Evolutionary conservation across 2,329 filamentous ascomycete genomes (phyloP).

Genomic region (Hypomyces perniciosus): DNA sequence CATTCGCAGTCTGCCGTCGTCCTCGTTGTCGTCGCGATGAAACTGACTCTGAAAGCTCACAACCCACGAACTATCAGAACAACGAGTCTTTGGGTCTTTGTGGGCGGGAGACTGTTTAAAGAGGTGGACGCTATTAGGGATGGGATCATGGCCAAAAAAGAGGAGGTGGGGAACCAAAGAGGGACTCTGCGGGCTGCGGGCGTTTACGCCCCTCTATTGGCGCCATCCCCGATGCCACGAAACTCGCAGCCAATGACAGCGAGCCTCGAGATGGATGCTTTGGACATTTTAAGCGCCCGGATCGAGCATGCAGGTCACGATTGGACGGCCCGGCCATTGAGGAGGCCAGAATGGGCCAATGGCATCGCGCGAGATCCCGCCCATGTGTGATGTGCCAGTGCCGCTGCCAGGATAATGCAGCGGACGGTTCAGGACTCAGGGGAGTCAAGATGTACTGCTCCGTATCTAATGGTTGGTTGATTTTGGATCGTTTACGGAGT

Average conservation of each 20-base stretch:
- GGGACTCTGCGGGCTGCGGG: conserved; percentile 6
- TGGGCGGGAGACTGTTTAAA: not conserved
- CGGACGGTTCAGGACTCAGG: no score
- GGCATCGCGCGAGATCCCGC: not conserved
- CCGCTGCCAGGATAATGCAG: not conserved
- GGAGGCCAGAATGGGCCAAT: conserved; percentile 21
- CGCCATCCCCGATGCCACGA: conserved; percentile 6
- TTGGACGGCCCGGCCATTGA: conserved; percentile 21
- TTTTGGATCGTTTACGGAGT: no score
- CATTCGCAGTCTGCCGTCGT: not conserved
- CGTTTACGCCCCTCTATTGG: conserved; percentile 9
- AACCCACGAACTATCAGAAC: no score
- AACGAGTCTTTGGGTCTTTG: no score
- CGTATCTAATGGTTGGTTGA: no score
- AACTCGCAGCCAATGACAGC: conserved; percentile 22
- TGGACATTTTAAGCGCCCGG: conserved; percentile 27
- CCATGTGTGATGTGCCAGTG: not conserved
- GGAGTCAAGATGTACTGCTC: no score
- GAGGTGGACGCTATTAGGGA: not conserved
- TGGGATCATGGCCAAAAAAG: not conserved
- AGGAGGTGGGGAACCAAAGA: conserved; percentile 3
- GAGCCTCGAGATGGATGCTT: conserved; percentile 8
- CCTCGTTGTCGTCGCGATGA: not conserved
- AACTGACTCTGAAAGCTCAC: no score
- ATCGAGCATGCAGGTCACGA: conserved; percentile 19